Conservation (phyloP, 352 stramenopile species). For the Globisporangium carolinianum region DNA sequence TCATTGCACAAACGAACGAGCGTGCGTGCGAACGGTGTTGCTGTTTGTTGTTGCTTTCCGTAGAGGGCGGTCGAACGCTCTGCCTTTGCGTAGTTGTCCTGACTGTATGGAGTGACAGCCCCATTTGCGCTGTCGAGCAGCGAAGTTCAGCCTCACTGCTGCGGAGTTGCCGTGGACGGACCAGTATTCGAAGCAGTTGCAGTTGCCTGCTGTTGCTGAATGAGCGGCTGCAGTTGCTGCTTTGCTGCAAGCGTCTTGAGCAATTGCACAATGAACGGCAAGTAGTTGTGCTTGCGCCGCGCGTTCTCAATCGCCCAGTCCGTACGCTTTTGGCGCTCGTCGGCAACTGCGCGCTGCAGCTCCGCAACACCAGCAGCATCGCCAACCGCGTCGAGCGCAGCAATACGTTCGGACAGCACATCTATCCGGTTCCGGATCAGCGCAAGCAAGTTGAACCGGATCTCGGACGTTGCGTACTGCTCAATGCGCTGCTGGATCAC, state of each 20-base stretch:
- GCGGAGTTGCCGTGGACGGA: no score
- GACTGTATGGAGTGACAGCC: no score
- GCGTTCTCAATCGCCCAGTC: conserved; percentile 89
- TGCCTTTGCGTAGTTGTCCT: no score
- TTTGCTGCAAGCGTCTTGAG: conserved; percentile 90
- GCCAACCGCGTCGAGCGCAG: conserved; percentile 25
- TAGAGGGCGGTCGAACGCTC: no score
- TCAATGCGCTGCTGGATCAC: conserved; percentile 93
- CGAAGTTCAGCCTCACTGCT: no score
- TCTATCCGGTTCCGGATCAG: conserved; percentile 84
- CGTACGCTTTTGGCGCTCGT: conserved; percentile 62
- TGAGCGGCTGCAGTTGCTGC: conserved; percentile 75
- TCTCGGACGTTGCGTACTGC: conserved; percentile 85
- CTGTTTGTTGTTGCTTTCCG: background rate
- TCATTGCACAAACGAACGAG: background rate
- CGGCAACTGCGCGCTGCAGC: conserved; percentile 41
- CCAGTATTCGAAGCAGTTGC: no score
- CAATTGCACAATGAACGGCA: conserved; percentile 93
- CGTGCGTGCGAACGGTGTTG: background rate
- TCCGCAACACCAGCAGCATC: conserved; percentile 24
- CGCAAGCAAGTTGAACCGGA: conserved; percentile 96
- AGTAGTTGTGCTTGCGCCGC: conserved; percentile 95
- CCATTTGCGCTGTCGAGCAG: no score
- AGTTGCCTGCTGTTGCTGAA: conserved; percentile 54
- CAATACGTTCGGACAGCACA: conserved; percentile 37